Percentiles rank a stretch among this genome's conserved stretches.
Evolutionary conservation across 2,329 filamentous ascomycete species (phyloP).

Genomic region (Monosporascus sp.): DNA sequence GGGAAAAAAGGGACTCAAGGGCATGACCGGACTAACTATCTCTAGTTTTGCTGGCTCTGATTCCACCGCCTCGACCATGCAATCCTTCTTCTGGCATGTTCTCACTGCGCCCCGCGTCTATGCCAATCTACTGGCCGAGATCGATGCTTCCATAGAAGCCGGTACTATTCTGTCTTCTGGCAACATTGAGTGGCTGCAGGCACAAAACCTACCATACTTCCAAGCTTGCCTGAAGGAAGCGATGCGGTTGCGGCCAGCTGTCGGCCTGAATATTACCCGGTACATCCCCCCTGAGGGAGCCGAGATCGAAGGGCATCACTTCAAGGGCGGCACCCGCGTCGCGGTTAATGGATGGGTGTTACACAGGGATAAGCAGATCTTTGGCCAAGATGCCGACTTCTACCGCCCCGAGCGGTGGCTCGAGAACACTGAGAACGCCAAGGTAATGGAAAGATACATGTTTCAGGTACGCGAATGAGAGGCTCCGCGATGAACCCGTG

Average conservation of each 20-base stretch:
- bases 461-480: slow-evolving; percentile 38
- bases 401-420: slow-evolving; percentile 54
- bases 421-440: slow-evolving; percentile 36
- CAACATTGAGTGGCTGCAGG: slow-evolving; percentile 43
- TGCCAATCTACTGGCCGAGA: slow-evolving; percentile 34
- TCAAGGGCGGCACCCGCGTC: slow-evolving; percentile 47
- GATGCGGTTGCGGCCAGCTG: slow-evolving; percentile 50
- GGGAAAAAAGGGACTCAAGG: neutral
- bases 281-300: slow-evolving; percentile 46
- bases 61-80: slow-evolving; percentile 55
- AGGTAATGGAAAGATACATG: slow-evolving; percentile 50
- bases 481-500: no score
- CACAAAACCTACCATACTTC: slow-evolving; percentile 46
- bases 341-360: slow-evolving; percentile 52
- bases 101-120: slow-evolving; percentile 40
- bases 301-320: slow-evolving; percentile 43
- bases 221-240: slow-evolving; percentile 53
- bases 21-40: neutral
- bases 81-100: slow-evolving; percentile 49
- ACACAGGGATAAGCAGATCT: slow-evolving; percentile 41
- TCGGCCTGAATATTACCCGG: slow-evolving; percentile 50
- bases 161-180: slow-evolving; percentile 32
- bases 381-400: slow-evolving; percentile 46
- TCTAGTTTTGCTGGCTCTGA: slow-evolving; percentile 54
- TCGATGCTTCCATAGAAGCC: slow-evolving; percentile 34